phyloP scores from a whole-genome alignment of 768 basidiomycete genomes.

The Collybiopsis luxurians region DNA sequence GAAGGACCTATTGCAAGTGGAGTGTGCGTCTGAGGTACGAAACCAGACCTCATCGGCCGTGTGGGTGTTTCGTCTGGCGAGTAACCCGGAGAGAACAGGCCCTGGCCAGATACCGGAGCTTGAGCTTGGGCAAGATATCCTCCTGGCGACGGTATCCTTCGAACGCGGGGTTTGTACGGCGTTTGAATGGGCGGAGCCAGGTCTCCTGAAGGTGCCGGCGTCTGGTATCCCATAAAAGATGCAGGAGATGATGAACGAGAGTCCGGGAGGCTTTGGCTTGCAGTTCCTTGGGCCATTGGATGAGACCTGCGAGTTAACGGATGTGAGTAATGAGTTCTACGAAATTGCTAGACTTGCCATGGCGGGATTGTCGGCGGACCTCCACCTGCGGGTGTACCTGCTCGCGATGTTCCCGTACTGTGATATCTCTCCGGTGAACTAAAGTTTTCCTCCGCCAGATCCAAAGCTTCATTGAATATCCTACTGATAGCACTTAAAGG shows the following conservation, averaged over 20 bases:
- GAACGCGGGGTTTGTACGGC: slow-evolving; percentile 74
- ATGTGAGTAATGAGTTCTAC: background rate
- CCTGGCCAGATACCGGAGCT: slow-evolving; percentile 11
- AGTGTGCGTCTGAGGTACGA: slow-evolving; percentile 44
- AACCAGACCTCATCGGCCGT: slow-evolving; percentile 22
- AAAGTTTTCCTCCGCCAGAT: slow-evolving; percentile 65
- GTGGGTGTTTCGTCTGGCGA: slow-evolving; percentile 52
- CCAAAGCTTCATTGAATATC: slow-evolving; percentile 83
- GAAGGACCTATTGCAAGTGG: slow-evolving; percentile 49
- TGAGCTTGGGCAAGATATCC: slow-evolving; percentile 11
- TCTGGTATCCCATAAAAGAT: background rate
- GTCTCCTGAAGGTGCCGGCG: background rate
- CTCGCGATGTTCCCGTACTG: slow-evolving; percentile 21
- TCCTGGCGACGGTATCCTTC: slow-evolving; percentile 44
- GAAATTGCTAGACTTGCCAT: background rate
- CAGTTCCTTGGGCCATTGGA: background rate
- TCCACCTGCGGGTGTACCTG: slow-evolving; percentile 30
- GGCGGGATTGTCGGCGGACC: slow-evolving; percentile 19
- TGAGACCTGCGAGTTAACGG: background rate
- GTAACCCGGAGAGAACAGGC: slow-evolving; percentile 25
- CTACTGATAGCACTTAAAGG: slow-evolving; percentile 87
- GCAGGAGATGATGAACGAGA: slow-evolving; percentile 2
- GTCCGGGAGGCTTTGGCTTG: slow-evolving; percentile 9
- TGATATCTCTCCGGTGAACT: slow-evolving; percentile 36
- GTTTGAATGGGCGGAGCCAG: slow-evolving; percentile 45